Conservation (phyloP, 495 filamentous ascomycete genomes). For the Talaromyces wortmannii region DNA sequence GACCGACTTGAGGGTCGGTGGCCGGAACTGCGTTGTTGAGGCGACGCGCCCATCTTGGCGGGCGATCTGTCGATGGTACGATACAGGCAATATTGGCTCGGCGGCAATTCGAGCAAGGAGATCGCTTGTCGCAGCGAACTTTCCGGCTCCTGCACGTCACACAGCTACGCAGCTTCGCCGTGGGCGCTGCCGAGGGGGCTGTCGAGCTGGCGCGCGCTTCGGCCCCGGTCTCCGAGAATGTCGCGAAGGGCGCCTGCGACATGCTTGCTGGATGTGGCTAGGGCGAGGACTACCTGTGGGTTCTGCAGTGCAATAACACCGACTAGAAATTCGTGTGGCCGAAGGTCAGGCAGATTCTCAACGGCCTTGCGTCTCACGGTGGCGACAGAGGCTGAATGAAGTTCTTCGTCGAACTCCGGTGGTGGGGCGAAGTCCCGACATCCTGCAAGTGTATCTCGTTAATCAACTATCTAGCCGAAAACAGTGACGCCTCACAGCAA, state of each 20-base stretch:
- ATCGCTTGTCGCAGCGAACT: conserved; percentile 63
- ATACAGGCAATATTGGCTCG: conserved; percentile 53
- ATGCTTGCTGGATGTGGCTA: background rate
- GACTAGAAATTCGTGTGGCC: no score
- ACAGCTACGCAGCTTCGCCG: conserved; percentile 45
- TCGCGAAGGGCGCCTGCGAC: conserved; percentile 6
- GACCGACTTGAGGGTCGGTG: conserved; percentile 19
- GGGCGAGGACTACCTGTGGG: no score
- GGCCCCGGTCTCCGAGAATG: conserved; percentile 13
- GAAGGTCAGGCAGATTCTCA: no score
- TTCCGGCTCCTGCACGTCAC: conserved; percentile 51
- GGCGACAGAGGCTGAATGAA: no score
- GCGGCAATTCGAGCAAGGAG: conserved; percentile 60
- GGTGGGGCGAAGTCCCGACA: no score
- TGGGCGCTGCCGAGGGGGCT: conserved; percentile 5
- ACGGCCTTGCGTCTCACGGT: no score
- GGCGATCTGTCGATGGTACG: conserved; percentile 35
- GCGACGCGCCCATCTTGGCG: conserved; percentile 47
- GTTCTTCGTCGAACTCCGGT: no score
- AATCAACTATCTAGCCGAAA: no score
- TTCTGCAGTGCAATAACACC: no score
- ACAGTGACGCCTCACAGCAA: no score
- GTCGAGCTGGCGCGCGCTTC: conserved; percentile 23
- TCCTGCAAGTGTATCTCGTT: no score
- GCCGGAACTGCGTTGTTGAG: conserved; percentile 17